A percentile compares a stretch with the other conserved stretches of the same genome.
Evolutionary conservation across 108 stramenopile genomes (phyloP).

Genomic region (Mediolabrus comicus): DNA sequence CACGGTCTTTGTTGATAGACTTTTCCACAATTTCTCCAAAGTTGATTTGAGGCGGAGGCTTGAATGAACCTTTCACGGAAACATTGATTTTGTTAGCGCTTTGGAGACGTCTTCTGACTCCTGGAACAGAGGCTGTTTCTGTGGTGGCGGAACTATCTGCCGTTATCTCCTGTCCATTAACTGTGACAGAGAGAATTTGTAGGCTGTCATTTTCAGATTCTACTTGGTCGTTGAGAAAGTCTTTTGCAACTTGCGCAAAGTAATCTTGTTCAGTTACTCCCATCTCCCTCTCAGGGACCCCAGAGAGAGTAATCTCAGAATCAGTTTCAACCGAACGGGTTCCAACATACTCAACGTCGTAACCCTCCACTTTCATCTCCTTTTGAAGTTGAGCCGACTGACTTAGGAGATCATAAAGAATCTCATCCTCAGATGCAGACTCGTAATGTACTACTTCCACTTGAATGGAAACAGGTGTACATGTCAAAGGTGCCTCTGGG

Average conservation of each 20-base stretch:
- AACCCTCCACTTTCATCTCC: constrained; percentile 18
- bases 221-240: constrained; percentile 25
- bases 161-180: constrained; percentile 28
- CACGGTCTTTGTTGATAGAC: constrained; percentile 37
- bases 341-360: constrained; percentile 32
- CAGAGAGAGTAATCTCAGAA: constrained; percentile 25
- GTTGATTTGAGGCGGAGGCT: constrained; percentile 35
- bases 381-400: constrained; percentile 20
- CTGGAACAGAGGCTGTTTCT: not conserved
- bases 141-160: not conserved
- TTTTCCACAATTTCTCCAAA: constrained; percentile 33
- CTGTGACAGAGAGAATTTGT: constrained; percentile 24
- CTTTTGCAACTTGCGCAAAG: constrained; percentile 23
- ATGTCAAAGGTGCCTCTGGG: constrained; percentile 27
- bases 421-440: constrained; percentile 21
- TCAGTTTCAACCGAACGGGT: constrained; percentile 20
- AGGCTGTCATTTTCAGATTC: constrained; percentile 15
- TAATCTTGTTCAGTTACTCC: constrained; percentile 25
- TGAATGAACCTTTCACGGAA: constrained; percentile 26
- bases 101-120: constrained; percentile 11
- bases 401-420: constrained; percentile 20
- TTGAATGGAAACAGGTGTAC: constrained; percentile 28
- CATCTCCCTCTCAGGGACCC: constrained; percentile 36
- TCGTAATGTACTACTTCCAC: constrained; percentile 20
- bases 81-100: constrained; percentile 19